phyloP scores from a whole-genome alignment of 73 alveolate species.

The Diophrys appendiculata region DNA sequence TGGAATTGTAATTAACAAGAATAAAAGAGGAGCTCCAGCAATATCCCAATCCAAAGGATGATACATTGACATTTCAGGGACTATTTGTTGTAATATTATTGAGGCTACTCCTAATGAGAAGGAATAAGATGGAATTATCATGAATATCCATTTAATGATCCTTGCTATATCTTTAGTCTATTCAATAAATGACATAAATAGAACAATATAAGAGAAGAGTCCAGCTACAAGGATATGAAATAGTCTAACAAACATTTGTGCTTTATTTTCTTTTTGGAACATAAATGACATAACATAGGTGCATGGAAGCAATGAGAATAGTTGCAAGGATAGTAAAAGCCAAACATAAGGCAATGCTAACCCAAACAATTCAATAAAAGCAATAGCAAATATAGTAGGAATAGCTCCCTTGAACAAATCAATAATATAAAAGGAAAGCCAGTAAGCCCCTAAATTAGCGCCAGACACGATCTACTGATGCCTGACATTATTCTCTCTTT shows the following conservation, averaged over 20 bases:
- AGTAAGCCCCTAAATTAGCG: conserved; percentile 79
- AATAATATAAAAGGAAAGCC: conserved; percentile 90
- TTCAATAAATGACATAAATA: not conserved
- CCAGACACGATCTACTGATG: conserved; percentile 94
- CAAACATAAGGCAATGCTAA: conserved; percentile 57
- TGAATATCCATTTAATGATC: conserved; percentile 53
- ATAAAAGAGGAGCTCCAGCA: conserved; percentile 69
- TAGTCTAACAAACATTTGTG: conserved; percentile 60
- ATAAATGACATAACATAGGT: conserved; percentile 68
- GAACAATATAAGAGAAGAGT: conserved; percentile 37
- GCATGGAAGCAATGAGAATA: conserved; percentile 61
- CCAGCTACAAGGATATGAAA: conserved; percentile 67
- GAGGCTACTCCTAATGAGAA: conserved; percentile 63
- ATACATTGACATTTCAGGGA: not conserved
- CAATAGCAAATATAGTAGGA: conserved; percentile 74
- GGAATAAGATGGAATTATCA: conserved; percentile 71
- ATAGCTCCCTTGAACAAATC: conserved; percentile 84
- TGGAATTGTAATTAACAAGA: conserved; percentile 24
- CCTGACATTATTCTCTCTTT: conserved; percentile 89
- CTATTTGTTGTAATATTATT: conserved; percentile 26
- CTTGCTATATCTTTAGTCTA: conserved; percentile 59
- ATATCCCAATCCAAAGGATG: conserved; percentile 24
- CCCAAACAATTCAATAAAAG: conserved; percentile 45
- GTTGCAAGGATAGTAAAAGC: conserved; percentile 46
- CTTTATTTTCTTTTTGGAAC: conserved; percentile 68